Conservation (phyloP, 164 flowering plant genomes). For the Aristolochia fimbriata region DNA sequence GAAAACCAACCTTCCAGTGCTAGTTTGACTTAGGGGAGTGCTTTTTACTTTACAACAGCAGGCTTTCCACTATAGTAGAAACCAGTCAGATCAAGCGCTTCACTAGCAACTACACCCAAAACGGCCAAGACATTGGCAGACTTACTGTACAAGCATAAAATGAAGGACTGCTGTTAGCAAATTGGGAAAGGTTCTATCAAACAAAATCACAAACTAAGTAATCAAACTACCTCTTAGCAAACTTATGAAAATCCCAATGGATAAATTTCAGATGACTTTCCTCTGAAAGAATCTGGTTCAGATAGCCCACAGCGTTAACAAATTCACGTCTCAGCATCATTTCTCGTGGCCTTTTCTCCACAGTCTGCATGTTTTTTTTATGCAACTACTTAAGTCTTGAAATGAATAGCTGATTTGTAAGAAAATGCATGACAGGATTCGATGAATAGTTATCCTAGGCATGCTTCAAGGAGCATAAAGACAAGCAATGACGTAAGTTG, state of each 20-base stretch:
- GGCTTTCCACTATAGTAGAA: slow-evolving; percentile 89
- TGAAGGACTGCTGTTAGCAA: slow-evolving; percentile 19
- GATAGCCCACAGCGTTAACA: slow-evolving; percentile 89
- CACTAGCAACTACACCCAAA: slow-evolving; percentile 86
- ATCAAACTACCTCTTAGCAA: slow-evolving; percentile 62
- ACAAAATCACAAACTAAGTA: neutral
- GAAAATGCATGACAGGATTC: neutral
- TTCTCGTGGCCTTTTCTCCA: slow-evolving; percentile 97
- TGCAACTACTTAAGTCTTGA: neutral
- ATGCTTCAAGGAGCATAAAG: no score
- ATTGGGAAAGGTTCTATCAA: neutral
- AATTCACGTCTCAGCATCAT: slow-evolving; percentile 98
- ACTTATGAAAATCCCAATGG: slow-evolving; percentile 98
- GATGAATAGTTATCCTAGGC: neutral
- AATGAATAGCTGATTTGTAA: neutral
- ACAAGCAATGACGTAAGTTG: no score
- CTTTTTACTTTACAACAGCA: slow-evolving; percentile 34
- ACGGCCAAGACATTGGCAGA: slow-evolving; percentile 97
- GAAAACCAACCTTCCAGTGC: slow-evolving; percentile 50
- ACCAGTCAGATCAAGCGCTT: slow-evolving; percentile 92
- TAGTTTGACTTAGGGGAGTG: slow-evolving; percentile 51
- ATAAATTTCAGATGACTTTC: slow-evolving; percentile 80
- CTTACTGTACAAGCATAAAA: slow-evolving; percentile 43
- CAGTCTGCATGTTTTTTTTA: slow-evolving; percentile 51
- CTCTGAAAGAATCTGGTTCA: slow-evolving; percentile 73